phyloP scores from a whole-genome alignment of 192 early-diverging fungal genomes.

The Coemansia sp. region DNA sequence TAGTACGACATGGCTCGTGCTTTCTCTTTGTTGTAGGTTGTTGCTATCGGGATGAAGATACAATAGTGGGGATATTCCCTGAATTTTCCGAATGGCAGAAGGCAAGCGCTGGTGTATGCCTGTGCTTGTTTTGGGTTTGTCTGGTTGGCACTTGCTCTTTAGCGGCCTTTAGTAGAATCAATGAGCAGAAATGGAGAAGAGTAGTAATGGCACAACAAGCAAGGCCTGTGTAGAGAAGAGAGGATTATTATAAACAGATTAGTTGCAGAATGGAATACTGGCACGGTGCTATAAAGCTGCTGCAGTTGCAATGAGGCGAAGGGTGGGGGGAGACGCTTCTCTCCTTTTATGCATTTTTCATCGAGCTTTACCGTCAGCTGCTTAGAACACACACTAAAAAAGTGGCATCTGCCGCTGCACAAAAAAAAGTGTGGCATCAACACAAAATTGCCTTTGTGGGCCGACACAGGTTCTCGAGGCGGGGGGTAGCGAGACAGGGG shows the following conservation, averaged over 20 bases:
- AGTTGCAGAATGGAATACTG: background rate
- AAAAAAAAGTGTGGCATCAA: background rate
- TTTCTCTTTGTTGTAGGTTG: no score
- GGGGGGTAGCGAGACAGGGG: background rate
- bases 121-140: background rate
- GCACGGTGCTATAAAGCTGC: background rate
- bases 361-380: background rate
- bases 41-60: background rate
- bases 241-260: background rate
- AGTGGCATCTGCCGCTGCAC: background rate
- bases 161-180: background rate
- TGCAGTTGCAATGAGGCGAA: background rate
- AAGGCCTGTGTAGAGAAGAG: background rate
- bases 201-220: background rate
- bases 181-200: background rate
- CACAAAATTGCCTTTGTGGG: background rate
- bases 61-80: no score
- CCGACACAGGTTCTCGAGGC: background rate
- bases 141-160: background rate
- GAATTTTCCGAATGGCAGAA: no score
- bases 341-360: background rate
- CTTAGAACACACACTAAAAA: background rate
- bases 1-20: constrained; percentile 39
- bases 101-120: no score
- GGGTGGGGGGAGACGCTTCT: no score